Base-by-base conservation (phyloP, 192 early-diverging fungal species). In the Backusella liffmaniae region DNA sequence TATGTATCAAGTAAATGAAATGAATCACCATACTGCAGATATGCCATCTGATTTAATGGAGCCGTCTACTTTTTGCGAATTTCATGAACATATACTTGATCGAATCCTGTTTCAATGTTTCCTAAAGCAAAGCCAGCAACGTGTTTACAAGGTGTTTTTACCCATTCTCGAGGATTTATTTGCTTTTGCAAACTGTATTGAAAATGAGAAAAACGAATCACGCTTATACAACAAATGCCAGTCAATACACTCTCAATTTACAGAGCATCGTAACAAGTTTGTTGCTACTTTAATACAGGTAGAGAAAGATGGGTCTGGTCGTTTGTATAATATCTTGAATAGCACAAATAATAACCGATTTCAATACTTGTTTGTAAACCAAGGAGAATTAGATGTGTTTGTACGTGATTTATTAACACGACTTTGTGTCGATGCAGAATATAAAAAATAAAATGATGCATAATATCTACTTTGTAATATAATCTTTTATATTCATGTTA, bases 1-100 rank as follows among this genome's bases (percentile, higher is more conserved):
- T 46, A 89, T 84, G 78, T 35, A 78, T 21, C 80, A 77, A 5
- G 26, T 89, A 9, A 73, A 65, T 8, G 65, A 44, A 29, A 42
- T 59, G 39, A 18, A 37, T 10, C 39, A 15, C 21, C 26, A 29
- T 37, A 26, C 30, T 53, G 35, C 18, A 67, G 42, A 72, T 12
- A 35, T 69, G 7, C 71, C 79, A 59, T 42, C 67, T 34, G 62
- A 46, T 15, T 72, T 78, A 10, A 80, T 83, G 76, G 79, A 87
- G 41, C 53, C 87, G 44, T 71, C 77, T 39, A 76, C 84, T 16
- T 65, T 87, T 49, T 73, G 78, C 4, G 71, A 76, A 8, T 87
- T 82, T 62, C 86, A 89, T 26, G 82, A 89, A 5, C 73, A 82
- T 15, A 49, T 87, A 30, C 62, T 87, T n/a, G 82, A 89, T 65